Conservation (phyloP, 2,329 filamentous ascomycete genomes). For the Cladosporium sp. region DNA sequence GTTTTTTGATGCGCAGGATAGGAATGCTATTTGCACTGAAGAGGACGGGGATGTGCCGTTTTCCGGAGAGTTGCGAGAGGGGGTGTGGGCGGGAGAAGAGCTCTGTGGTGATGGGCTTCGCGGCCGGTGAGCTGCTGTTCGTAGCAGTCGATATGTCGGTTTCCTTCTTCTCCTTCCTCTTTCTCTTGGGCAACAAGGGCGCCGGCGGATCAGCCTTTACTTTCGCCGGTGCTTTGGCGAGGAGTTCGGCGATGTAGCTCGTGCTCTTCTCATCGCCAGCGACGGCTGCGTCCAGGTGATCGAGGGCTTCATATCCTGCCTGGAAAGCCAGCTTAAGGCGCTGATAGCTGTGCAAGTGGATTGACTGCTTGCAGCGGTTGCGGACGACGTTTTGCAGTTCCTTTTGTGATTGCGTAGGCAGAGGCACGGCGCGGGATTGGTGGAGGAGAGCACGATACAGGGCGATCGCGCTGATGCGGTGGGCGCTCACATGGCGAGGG, state of each 20-base stretch:
- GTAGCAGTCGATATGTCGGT: background rate
- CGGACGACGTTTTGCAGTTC: slow-evolving; percentile 61
- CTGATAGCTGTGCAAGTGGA: slow-evolving; percentile 57
- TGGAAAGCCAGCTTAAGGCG: slow-evolving; percentile 63
- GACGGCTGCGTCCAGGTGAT: slow-evolving; percentile 45
- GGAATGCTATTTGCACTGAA: slow-evolving; percentile 56
- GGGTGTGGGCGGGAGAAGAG: slow-evolving; percentile 33
- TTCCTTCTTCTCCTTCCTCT: slow-evolving; percentile 6
- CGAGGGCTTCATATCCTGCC: slow-evolving; percentile 63
- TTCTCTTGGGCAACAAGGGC: slow-evolving; percentile 18
- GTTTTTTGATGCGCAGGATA: slow-evolving; percentile 67
- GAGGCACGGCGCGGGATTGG: slow-evolving; percentile 44
- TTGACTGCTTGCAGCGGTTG: slow-evolving; percentile 63
- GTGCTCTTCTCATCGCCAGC: slow-evolving; percentile 35
- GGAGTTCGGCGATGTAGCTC: slow-evolving; percentile 30
- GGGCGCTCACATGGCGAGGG: slow-evolving; percentile 49
- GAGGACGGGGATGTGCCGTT: slow-evolving; percentile 61
- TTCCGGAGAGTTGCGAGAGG: slow-evolving; percentile 45
- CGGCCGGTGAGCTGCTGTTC: background rate
- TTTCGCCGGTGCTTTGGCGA: slow-evolving; percentile 28
- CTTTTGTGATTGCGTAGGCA: slow-evolving; percentile 31
- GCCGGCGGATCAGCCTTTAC: slow-evolving; percentile 25
- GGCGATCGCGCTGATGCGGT: slow-evolving; percentile 63
- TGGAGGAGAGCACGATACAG: slow-evolving; percentile 70
- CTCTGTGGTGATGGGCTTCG: slow-evolving; percentile 1